A percentile compares a stretch with the other conserved stretches of the same genome.
Evolutionary conservation across 148 eudicot genomes (phyloP).

Genomic region (Fagopyrum homotropicum): DNA sequence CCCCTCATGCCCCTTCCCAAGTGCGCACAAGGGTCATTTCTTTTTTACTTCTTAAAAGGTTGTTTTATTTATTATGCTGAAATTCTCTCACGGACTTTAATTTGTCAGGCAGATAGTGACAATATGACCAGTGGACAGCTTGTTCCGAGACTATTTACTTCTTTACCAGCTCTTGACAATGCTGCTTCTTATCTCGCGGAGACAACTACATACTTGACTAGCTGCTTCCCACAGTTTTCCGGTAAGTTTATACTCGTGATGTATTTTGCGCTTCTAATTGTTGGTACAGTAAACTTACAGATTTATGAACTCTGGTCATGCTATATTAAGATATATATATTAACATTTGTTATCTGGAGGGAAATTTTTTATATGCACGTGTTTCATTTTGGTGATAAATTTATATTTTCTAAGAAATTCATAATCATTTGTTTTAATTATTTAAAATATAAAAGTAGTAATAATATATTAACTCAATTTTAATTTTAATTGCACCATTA

Average conservation of each 20-base stretch:
- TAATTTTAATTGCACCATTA: not conserved
- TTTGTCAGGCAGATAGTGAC: constrained; percentile 45
- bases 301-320: not conserved
- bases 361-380: not conserved
- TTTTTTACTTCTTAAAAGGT: not conserved
- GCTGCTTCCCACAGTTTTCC: constrained; percentile 57
- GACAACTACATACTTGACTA: constrained; percentile 60
- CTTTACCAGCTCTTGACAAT: constrained; percentile 67
- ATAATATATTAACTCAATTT: not conserved
- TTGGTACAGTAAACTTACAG: not conserved
- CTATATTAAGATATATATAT: not conserved
- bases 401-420: not conserved
- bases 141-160: constrained; percentile 53
- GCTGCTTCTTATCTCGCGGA: constrained; percentile 84
- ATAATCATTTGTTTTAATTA: not conserved
- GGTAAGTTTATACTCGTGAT: constrained; percentile 23
- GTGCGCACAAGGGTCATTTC: not conserved
- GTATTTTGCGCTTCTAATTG: not conserved
- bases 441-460: not conserved
- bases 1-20: not conserved
- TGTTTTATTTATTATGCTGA: not conserved
- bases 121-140: constrained; percentile 38
- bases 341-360: not conserved
- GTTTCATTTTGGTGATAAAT: not conserved
- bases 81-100: constrained; percentile 4